Base-by-base conservation (phyloP, 768 basidiomycete genomes). In the Strobilomyces dryophilus region DNA sequence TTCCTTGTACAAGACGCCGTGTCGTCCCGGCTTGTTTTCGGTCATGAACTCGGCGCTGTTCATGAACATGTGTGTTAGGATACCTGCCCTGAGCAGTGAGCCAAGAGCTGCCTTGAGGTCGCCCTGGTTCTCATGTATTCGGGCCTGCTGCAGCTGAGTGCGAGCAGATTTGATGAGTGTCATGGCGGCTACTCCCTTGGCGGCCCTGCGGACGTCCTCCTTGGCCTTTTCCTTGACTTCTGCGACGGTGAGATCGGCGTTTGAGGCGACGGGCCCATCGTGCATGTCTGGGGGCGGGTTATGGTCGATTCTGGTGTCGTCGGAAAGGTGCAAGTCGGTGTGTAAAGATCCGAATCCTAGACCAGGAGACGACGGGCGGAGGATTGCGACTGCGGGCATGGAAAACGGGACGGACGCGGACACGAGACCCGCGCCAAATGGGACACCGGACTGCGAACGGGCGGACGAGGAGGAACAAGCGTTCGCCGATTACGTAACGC, bases 81-180 rank as follows among this genome's bases (percentile, higher is more conserved):
- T 78, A 1, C 80, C 87, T 8, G 86, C 80, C 65, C 77, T 83
- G 27, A 83, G 79, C 58, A 82, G 80, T 20, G 80, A 77, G 36
- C 74, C 74, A 29, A 87, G 75, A 2, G 87, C 86, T 18, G 71
- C 76, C 66, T 76, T 78, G 49, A 88, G 71, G 61, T 90, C 82
- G 1, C 84, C 84, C 37, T 72, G 72, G 40, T 64, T 67, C 61
- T 89, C 87, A 55, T 68, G 61, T 8, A 75, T 72, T 54, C 74
- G 80, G 7, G 82, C 89, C 8, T 62, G 62, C 26, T 73, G 67
- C 43, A 80, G 75, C 68, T 87, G 85, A 14, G 69, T 71, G 45
- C 81, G 78, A 21, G 89, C 89, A 20, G 76, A 69, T 64, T 73
- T 78, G 68, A 92, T 81, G 59, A 91, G 77, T 9, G 78, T 71